Evolutionary conservation across 202 grass and related monocot species (phyloP), one percentile per base, ranked within the genome.

Genomic region (Carex arenaria): DNA sequence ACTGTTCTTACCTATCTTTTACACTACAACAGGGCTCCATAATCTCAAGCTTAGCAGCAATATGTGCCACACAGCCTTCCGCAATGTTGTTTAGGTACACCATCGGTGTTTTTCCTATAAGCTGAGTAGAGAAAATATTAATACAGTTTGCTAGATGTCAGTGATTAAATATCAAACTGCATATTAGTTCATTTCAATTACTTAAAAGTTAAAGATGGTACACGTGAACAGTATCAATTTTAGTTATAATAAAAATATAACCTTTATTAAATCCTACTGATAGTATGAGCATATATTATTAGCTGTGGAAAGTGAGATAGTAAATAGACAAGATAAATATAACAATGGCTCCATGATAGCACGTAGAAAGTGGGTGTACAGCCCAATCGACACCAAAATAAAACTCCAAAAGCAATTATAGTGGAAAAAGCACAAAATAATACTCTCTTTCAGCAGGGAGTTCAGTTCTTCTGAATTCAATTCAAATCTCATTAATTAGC

Each of bases 11-110:
- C 95, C 95, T 94, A 78, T 98, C 95, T 90, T 98, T 98, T 82
- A 98, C 95, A 69, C 95, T 98, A 78, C 92, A 93, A 42, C 95
- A 93, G 20, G 95, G 95, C 80, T 98, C 95, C 95, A 98, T 95
- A 77, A 95, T 91, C 92, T 98, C 95, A 19, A 98, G 95, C 89
- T 98, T 98, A 67, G 90, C 95, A 28, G 92, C 89, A 15, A 98
- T 67, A 84, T 91, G 91, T 57, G 92, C 92, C 15, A 89, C 90
- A 47, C 86, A 90, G 18, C 92, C 95, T 65, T 91, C 86, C 71
- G 89, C 89, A 54, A 95, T 84, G 15, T 90, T 98, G 80, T 98
- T 98, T 42, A 98, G 91, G 67, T 93, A 98, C 19, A 98, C 95
- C 95, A 98, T 93, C 4, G 95, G 95, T 4, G 95, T 98, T 85